These are phyloP conservation scores for Arctium lappa DNA, from an alignment of 129 eudicot genomes.

Conservation along the genomic window DNA sequence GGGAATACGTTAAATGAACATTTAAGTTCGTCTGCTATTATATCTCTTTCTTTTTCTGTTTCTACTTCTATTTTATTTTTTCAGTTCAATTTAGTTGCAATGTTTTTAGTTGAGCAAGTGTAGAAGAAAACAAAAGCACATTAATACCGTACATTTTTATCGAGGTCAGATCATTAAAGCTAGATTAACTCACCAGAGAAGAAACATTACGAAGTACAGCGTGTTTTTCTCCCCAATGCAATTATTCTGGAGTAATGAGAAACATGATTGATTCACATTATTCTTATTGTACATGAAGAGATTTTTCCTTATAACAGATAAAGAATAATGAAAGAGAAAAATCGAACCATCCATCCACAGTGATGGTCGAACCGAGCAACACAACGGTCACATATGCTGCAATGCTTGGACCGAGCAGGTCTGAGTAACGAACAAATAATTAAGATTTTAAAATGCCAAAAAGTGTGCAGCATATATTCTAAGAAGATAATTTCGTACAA, in stretches of 20 bases:
- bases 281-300: neutral
- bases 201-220: slow-evolving; percentile 80
- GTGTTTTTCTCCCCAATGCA: slow-evolving; percentile 98
- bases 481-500: neutral
- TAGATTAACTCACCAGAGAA: slow-evolving; percentile 70
- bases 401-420: slow-evolving; percentile 98
- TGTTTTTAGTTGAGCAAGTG: neutral
- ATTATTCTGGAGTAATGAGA: slow-evolving; percentile 69
- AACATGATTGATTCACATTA: slow-evolving; percentile 8
- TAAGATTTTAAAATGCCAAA: neutral
- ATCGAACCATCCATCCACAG: slow-evolving; percentile 97
- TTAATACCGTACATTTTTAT: neutral
- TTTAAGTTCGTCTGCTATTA: no score
- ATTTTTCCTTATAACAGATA: neutral
- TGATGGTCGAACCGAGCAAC: slow-evolving; percentile 99
- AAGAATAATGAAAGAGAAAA: neutral
- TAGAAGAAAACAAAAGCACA: neutral
- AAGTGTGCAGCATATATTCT: slow-evolving; percentile 11
- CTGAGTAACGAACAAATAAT: slow-evolving; percentile 31
- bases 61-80: neutral
- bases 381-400: slow-evolving; percentile 82
- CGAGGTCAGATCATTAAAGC: neutral
- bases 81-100: neutral
- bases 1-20: no score
- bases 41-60: no score